These are phyloP conservation scores for Metarhizium brunneum DNA, from an alignment of 2,329 filamentous ascomycete genomes.

Conservation along the genomic window DNA sequence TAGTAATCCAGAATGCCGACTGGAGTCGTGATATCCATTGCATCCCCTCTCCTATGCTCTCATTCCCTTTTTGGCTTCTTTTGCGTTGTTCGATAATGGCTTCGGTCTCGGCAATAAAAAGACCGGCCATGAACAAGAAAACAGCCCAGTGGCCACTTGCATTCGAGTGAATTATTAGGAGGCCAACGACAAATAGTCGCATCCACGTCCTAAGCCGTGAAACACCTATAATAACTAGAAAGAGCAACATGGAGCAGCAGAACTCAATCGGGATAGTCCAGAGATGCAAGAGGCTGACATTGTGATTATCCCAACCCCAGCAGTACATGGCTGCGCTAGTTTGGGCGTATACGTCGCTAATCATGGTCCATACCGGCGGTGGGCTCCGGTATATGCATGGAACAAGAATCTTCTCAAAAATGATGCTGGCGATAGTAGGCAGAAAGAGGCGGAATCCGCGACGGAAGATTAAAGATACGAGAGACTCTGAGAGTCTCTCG, in stretches of 20 bases:
- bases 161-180: background rate
- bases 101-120: background rate
- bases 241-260: background rate
- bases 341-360: background rate
- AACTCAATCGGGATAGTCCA: background rate
- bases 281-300: background rate
- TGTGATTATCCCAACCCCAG: background rate
- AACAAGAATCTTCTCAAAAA: background rate
- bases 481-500: background rate
- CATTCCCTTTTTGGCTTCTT: background rate
- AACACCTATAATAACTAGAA: background rate
- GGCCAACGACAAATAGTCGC: background rate
- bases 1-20: background rate
- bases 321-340: background rate
- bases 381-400: background rate
- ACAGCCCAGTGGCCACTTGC: background rate
- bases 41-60: background rate
- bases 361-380: background rate
- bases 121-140: background rate
- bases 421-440: background rate
- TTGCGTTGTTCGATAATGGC: background rate
- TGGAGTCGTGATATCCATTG: background rate
- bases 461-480: background rate
- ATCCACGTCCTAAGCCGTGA: background rate
- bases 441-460: background rate